Conservation (phyloP, 2,329 filamentous ascomycete species). For the Helminthosporium solani region DNA sequence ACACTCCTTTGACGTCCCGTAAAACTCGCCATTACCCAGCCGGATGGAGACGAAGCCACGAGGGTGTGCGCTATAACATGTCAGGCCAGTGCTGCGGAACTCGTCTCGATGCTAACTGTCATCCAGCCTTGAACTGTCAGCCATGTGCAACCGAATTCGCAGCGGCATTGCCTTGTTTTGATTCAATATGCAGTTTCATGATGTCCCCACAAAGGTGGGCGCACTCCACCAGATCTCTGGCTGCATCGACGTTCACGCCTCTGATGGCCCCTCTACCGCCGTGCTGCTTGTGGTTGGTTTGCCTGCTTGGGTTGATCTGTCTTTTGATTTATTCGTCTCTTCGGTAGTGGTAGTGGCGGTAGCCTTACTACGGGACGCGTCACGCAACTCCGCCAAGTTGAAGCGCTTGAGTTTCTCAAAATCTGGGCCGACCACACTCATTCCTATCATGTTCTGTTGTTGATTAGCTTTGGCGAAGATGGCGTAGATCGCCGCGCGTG, state of each 20-base stretch:
- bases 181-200: conserved; percentile 18
- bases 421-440: conserved; percentile 74
- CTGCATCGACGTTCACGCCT: background rate
- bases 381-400: conserved; percentile 74
- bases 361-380: conserved; percentile 37
- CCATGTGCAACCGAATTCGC: conserved; percentile 19
- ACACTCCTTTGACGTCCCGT: conserved; percentile 12
- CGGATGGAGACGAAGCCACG: conserved; percentile 27
- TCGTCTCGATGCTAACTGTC: conserved; percentile 9
- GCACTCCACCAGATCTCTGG: background rate
- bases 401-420: conserved; percentile 75
- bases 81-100: conserved; percentile 20
- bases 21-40: conserved; percentile 15
- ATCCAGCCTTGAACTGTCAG: conserved; percentile 11
- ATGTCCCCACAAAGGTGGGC: conserved; percentile 6
- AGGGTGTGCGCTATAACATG: conserved; percentile 19
- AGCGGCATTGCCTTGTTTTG: conserved; percentile 18
- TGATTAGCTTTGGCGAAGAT: conserved; percentile 21
- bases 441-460: conserved; percentile 68
- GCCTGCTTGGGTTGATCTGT: background rate
- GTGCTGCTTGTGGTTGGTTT: background rate
- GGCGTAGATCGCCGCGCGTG: conserved; percentile 2
- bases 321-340: background rate
- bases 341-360: background rate
- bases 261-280: background rate